A percentile compares a stretch with the other conserved stretches of the same genome.
These are phyloP conservation scores for Starmerella sirachaensis DNA, from an alignment of 805 yeast species.

Conservation along the genomic window DNA sequence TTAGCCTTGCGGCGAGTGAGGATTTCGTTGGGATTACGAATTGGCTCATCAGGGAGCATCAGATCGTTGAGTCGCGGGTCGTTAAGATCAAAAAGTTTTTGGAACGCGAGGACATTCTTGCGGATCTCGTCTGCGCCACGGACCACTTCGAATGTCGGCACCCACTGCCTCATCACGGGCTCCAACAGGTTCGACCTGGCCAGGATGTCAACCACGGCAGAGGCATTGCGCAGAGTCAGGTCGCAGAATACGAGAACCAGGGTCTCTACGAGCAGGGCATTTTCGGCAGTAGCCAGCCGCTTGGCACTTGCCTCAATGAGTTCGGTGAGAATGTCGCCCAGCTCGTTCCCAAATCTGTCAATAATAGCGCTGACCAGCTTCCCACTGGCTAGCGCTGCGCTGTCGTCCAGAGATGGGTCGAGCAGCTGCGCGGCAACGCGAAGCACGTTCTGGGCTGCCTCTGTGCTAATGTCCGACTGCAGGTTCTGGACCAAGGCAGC, in stretches of 20 bases:
- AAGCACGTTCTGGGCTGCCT: conserved; percentile 34
- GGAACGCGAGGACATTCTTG: conserved; percentile 56
- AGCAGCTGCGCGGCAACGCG: conserved; percentile 56
- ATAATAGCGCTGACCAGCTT: conserved; percentile 49
- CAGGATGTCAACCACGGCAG: conserved; percentile 52
- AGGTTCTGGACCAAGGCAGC: conserved; percentile 42
- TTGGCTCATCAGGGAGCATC: conserved; percentile 60
- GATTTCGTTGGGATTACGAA: conserved; percentile 49
- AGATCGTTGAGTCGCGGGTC: conserved; percentile 42
- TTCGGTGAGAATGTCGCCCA: conserved; percentile 34
- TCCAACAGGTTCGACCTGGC: conserved; percentile 37
- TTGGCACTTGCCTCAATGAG: conserved; percentile 64
- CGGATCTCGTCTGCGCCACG: conserved; percentile 66
- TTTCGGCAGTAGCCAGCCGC: conserved; percentile 54
- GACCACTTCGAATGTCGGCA: conserved; percentile 65
- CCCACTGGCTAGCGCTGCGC: conserved; percentile 74
- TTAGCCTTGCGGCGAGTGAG: conserved; percentile 78
- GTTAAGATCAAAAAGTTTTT: conserved; percentile 47
- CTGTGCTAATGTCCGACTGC: conserved; percentile 7
- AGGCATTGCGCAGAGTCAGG: conserved; percentile 50
- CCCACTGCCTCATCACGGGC: conserved; percentile 65
- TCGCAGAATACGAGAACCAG: conserved; percentile 64
- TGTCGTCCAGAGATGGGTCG: conserved; percentile 59
- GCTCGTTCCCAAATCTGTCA: conserved; percentile 37
- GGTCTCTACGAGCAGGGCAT: conserved; percentile 64